Evolutionary conservation across 371 early-diverging fungal genomes (phyloP).

Genomic region (Rhizopus delemar): DNA sequence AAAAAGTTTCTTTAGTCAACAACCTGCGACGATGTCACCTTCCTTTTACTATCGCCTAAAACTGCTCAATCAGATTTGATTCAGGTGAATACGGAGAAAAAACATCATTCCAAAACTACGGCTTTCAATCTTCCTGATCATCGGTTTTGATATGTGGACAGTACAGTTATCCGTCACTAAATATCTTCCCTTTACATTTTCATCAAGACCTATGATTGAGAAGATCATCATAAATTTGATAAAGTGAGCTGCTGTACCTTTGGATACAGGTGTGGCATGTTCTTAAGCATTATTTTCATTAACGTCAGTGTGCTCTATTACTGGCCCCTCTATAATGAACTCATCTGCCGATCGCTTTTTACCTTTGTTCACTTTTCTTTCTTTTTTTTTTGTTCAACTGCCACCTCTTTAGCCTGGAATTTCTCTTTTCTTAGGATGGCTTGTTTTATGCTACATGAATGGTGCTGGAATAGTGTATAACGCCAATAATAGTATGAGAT

Average conservation of each 20-base stretch:
- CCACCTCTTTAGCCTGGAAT: neutral
- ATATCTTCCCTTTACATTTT: neutral
- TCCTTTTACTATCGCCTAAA: no score
- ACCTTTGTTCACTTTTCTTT: slow-evolving; percentile 5
- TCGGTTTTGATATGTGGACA: neutral
- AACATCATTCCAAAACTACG: no score
- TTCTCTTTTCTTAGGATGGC: neutral
- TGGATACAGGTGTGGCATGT: neutral
- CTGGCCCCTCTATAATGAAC: slow-evolving; percentile 4
- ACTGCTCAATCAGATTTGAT: no score
- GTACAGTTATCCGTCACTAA: neutral
- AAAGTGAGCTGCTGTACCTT: slow-evolving; percentile 7
- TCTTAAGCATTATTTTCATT: neutral
- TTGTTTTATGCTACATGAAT: no score
- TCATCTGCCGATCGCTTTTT: neutral
- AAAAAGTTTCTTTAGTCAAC: neutral
- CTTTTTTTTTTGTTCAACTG: neutral
- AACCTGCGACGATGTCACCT: no score
- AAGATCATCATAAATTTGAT: slow-evolving; percentile 2
- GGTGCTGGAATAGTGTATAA: neutral
- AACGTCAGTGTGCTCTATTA: slow-evolving; percentile 1
- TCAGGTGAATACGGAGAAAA: no score
- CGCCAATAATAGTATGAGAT: slow-evolving; percentile 12
- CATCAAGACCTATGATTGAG: neutral
- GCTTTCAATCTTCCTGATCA: neutral